phyloP scores from a whole-genome alignment of 768 basidiomycete genomes.

The Mycena vitilis region DNA sequence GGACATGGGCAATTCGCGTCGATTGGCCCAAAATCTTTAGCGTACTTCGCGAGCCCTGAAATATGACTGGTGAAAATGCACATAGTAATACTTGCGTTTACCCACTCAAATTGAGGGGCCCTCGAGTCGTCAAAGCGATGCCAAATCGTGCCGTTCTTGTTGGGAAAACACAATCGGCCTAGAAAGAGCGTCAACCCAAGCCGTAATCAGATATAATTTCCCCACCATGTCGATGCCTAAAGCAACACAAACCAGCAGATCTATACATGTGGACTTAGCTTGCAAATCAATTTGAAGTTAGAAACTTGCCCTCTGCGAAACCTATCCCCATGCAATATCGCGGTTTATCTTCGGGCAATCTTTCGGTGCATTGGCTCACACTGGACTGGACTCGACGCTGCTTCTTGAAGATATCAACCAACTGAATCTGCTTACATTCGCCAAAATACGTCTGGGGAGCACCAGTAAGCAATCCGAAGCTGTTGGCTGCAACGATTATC shows the following conservation, averaged over 20 bases:
- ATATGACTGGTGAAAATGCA: background rate
- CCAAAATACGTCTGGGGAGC: slow-evolving; percentile 81
- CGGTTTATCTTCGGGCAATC: slow-evolving; percentile 83
- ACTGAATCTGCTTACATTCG: slow-evolving; percentile 67
- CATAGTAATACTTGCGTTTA: slow-evolving; percentile 7
- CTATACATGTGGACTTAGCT: slow-evolving; percentile 47
- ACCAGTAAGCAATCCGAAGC: slow-evolving; percentile 15
- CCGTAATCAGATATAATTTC: too few species aligned
- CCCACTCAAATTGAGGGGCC: slow-evolving; percentile 86
- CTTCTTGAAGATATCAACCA: background rate
- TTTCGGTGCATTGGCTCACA: slow-evolving; percentile 84
- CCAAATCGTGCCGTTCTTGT: slow-evolving; percentile 94
- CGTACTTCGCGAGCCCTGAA: slow-evolving; percentile 76
- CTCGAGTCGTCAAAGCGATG: slow-evolving; percentile 84
- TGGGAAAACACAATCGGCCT: slow-evolving; percentile 96
- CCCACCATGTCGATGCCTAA: slow-evolving; percentile 92
- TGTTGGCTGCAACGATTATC: slow-evolving; percentile 32
- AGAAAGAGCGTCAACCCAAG: background rate
- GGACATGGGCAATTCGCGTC: slow-evolving; percentile 87
- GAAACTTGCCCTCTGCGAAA: slow-evolving; percentile 83
- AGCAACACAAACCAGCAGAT: slow-evolving; percentile 90
- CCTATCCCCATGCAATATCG: slow-evolving; percentile 95
- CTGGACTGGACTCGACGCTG: slow-evolving; percentile 48
- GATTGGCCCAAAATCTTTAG: slow-evolving; percentile 75
- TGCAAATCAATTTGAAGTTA: background rate